Base-by-base conservation (phyloP, 176 grass and related monocot species). In the Avena insularis region DNA sequence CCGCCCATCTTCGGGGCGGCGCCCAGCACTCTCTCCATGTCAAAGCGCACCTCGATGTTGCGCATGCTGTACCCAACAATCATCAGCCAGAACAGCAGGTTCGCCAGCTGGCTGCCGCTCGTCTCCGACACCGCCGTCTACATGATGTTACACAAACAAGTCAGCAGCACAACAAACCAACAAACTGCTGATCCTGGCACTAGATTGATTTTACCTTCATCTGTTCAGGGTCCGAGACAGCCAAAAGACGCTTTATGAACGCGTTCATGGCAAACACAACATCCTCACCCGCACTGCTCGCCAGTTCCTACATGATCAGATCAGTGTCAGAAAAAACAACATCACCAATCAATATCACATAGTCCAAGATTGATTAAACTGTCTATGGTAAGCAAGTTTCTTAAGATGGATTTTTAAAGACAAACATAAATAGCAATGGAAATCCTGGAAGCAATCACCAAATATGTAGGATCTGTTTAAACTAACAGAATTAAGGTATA, bases 231-330 rank as follows among this genome's bases (percentile, higher is more conserved):
- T 98, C 96, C 21, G 96, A 95, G 45, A 95, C 96, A 1, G 84
- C 88, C 75, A 98, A 85, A 68, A 98, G 93, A 40, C 96, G 93
- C 83, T 91, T 98, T 82, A 98, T 93, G 81, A 98, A 98, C 40
- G 86, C 81, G 79, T 98, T 95, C 96, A 98, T 98, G 79, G 96
- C 96, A 77, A 98, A 98, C 19, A 98, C 78, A 2, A 98, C 93
- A 46, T 98, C 96, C 77, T 95, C 96, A 1, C 96, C 96, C 77
- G 96, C 96, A 63, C 78, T 94, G 88, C 74, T 94, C 9, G 93
- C 90, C 35, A 98, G 86, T 83, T 98, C 93, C 96, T 98, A 83
- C 43, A 23, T 71, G 5, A 62, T 51, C 3, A 84, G 31, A 46
- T 74, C n/a, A 50, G 12, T 67, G 69, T 21, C 35, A 4, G 35